Evolutionary conservation across 768 basidiomycete species (phyloP), one percentile per base, ranked within the genome.

Genomic region (Saitozyma podzolica): DNA sequence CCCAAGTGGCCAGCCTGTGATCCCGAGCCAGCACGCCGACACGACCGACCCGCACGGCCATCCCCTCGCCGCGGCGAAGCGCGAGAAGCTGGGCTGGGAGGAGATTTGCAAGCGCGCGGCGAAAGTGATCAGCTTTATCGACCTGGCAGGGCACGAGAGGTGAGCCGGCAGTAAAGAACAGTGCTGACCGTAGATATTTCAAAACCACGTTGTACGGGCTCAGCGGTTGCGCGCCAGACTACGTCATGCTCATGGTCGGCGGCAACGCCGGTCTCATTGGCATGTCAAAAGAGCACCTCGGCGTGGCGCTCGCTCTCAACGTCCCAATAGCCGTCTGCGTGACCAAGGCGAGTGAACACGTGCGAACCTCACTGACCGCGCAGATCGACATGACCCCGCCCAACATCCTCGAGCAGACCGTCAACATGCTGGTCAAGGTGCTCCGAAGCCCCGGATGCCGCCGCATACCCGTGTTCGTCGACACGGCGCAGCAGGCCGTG

Each of bases 301-400:
- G 96, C 0, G 94, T 98, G 63, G 87, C 95, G 3, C 83, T 99
- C 1, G 96, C 96, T 6, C 81, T 99, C 55, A 91, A 88, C 72
- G 90, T 98, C 0, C 96, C 96, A 3, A 87, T 99, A 68, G 74
- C 74, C 9, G 89, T 94, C 50, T 92, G 92, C 77, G 88, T 98
- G 61, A 97, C 95, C 4, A 98, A 98, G 85, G 91, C 89, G 63
- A 51, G 77, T 50, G 48, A 19, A 39, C 62, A 7, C 9, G 42
- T 3, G 41, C 52, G 13, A 63, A 19, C 37, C 19, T 20, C 3
- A 50, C 56, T 42, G 53, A 51, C 57, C 37, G 16, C 10, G n/a
- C 50, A 77, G 92, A 90, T 96, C 72, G 96, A 98, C 77, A 97
- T 96, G 95, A 97, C 95, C 0, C 96, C 96, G 6, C 84, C 88